Conservation (phyloP, 257 asterid species). For the Penstemon davidsonii region DNA sequence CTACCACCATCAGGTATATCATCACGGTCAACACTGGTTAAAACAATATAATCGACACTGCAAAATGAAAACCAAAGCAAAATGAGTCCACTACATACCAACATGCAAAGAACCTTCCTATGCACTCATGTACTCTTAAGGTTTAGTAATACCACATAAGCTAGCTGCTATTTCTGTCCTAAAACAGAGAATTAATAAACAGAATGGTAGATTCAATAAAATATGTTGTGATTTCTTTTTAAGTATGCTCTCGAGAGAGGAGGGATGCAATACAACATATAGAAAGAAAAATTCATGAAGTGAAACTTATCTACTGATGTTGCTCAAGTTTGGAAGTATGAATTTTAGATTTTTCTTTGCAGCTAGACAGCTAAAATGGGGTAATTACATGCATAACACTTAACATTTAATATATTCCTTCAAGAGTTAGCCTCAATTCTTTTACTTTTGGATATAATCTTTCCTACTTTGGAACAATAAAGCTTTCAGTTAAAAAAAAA, state of each 20-base stretch:
- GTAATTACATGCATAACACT: not conserved
- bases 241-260: not conserved
- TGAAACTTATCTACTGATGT: not conserved
- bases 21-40: constrained; percentile 95
- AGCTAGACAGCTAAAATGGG: not conserved
- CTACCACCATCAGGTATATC: constrained; percentile 98
- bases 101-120: not conserved
- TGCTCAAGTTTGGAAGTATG: not conserved
- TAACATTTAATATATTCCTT: not conserved
- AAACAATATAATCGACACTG: constrained; percentile 95
- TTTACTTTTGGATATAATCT: not conserved
- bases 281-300: not conserved
- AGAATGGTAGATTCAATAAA: not conserved
- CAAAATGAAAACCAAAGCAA: constrained; percentile 29
- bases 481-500: not conserved
- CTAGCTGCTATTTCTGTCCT: constrained; percentile 13
- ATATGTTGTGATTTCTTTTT: not conserved
- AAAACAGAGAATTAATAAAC: constrained; percentile 1
- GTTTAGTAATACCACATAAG: constrained; percentile 14
- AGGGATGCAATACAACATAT: not conserved
- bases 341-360: not conserved
- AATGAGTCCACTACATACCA: constrained; percentile 24
- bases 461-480: not conserved
- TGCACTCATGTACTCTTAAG: constrained; percentile 8
- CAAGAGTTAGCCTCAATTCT: not conserved